These are phyloP conservation scores for Colletotrichum sp. DNA, from an alignment of 2,329 filamentous ascomycete genomes.

Conservation along the genomic window DNA sequence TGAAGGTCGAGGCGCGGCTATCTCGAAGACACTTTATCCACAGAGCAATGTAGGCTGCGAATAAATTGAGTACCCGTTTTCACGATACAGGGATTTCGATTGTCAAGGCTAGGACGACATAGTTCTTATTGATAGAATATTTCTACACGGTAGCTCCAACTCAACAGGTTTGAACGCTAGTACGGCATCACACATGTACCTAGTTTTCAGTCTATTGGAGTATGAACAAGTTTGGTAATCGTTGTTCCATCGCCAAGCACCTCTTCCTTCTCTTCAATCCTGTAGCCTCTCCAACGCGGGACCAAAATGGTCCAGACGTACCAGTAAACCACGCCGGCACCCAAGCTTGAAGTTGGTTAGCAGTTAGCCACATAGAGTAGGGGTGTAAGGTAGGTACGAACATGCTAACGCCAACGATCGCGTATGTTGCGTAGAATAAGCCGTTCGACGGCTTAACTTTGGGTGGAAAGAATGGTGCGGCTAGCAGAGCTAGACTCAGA, in stretches of 20 bases:
- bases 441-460: constrained; percentile 47
- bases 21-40: neutral
- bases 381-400: constrained; percentile 39
- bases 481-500: constrained; percentile 59
- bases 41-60: neutral
- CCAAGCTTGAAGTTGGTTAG: constrained; percentile 48
- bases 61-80: neutral
- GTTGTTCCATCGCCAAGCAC: constrained; percentile 70
- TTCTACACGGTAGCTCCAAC: neutral
- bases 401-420: constrained; percentile 57
- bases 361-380: neutral
- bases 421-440: constrained; percentile 60
- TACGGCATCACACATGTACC: neutral
- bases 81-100: neutral
- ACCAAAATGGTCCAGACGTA: constrained; percentile 68
- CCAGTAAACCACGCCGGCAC: constrained; percentile 70
- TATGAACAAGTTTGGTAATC: constrained; percentile 61
- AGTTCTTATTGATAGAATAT: neutral
- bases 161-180: neutral
- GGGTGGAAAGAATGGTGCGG: constrained; percentile 68
- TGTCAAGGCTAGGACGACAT: neutral
- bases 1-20: neutral
- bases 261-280: constrained; percentile 64
- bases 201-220: neutral
- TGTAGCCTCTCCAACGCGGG: constrained; percentile 64